Evolutionary conservation across 305 asterid species (phyloP), one percentile per base, ranked within the genome.

Genomic region (Fraxinus paxiana): DNA sequence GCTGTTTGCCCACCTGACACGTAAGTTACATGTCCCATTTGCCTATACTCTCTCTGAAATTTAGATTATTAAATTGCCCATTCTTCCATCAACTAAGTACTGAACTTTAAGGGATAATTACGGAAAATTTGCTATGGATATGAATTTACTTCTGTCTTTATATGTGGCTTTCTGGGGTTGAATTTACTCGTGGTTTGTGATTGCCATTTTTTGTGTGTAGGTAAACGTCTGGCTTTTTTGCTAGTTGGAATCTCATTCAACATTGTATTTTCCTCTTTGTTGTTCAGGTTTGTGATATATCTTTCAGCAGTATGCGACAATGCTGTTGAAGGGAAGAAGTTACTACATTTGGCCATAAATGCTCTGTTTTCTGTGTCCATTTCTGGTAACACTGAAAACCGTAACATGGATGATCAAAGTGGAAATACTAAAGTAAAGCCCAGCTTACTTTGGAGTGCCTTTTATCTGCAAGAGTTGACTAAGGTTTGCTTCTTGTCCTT

Each of bases 1-100:
- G 95, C 91, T 72, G 93, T 87, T 86, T 90, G 92, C 82, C 97
- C 98, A 73, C 51, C 94, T 87, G 95, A 92, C 86, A 89, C 87
- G 99, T 94, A 88, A 87, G 99, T 86, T 82, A 51, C 65, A 63
- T 79, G 37, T 10, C 75, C 30, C 46, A 30, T 75, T 63, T 81
- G 22, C 22, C 77, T 46, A 35, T 33, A 31, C 56, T 75, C 48
- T 73, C 24, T 77, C 69, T 22, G 15, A 65, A 73, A 34, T 41
- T 79, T 73, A 18, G 65, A 24, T 70, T 72, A 26, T 54, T 18
- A 18, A 17, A 77, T 34, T 18, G 17, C 17, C 17, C 77, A 41
- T 56, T 69, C 37, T 54, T 65, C 67, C 38, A 26, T 48, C 65
- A 26, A 13, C 31, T 76, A 69, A 5, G 33, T 79, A 56, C 71